phyloP scores from a whole-genome alignment of 2,329 filamentous ascomycete species.

The Chrysosphaeria jannelii region DNA sequence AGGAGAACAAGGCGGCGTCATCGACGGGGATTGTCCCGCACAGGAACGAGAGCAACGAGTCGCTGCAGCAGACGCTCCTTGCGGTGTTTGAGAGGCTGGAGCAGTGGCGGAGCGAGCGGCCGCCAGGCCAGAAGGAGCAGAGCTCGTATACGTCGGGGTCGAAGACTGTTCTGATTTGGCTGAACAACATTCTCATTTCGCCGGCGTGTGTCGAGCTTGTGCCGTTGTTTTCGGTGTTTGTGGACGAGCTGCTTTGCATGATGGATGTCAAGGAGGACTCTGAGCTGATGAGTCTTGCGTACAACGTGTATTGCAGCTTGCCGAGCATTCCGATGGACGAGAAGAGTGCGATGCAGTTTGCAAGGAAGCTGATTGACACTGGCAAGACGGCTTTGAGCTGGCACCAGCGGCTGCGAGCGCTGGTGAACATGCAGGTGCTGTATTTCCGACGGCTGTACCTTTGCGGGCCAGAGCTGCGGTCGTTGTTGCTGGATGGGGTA shows the following conservation, averaged over 20 bases:
- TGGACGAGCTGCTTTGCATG: slow-evolving; percentile 89
- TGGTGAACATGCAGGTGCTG: slow-evolving; percentile 96
- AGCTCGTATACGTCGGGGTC: slow-evolving; percentile 86
- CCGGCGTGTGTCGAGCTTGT: slow-evolving; percentile 80
- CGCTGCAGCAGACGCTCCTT: slow-evolving; percentile 41
- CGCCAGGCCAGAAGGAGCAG: slow-evolving; percentile 70
- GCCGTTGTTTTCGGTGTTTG: slow-evolving; percentile 71
- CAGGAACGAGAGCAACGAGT: slow-evolving; percentile 26
- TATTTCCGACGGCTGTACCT: slow-evolving; percentile 93
- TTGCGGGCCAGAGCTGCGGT: slow-evolving; percentile 41
- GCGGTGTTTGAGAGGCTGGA: slow-evolving; percentile 56
- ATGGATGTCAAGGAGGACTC: slow-evolving; percentile 99
- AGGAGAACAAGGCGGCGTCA: slow-evolving; percentile 48
- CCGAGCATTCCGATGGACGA: slow-evolving; percentile 81
- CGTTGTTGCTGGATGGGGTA: slow-evolving; percentile 69
- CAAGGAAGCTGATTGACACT: slow-evolving; percentile 61
- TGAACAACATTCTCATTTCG: slow-evolving; percentile 69
- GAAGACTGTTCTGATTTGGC: slow-evolving; percentile 86
- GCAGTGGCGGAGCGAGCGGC: slow-evolving; percentile 58
- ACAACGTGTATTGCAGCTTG: slow-evolving; percentile 86
- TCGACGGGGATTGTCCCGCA: slow-evolving; percentile 70
- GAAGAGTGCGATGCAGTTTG: slow-evolving; percentile 62
- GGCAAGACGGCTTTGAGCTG: slow-evolving; percentile 61
- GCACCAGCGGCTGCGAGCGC: slow-evolving; percentile 80
- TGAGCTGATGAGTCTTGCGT: slow-evolving; percentile 77